Conservation (phyloP, 148 eudicot species). For the Diospyros kaki region DNA sequence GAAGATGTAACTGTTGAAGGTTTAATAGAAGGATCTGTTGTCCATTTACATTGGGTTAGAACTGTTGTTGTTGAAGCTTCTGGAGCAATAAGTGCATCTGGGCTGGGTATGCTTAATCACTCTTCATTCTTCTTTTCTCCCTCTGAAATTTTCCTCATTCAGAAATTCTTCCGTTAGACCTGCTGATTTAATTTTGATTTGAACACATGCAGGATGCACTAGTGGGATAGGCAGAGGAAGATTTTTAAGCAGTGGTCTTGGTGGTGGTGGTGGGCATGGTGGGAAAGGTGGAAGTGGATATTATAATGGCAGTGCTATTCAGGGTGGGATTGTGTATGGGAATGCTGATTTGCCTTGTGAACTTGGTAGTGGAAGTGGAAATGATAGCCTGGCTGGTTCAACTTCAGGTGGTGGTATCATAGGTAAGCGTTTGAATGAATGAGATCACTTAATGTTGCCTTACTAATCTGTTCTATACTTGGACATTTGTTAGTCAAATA, state of each 20-base stretch:
- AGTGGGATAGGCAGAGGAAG: slow-evolving; percentile 80
- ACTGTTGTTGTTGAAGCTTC: slow-evolving; percentile 49
- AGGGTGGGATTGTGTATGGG: slow-evolving; percentile 75
- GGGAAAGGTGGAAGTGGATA: slow-evolving; percentile 90
- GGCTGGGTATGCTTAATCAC: slow-evolving; percentile 55
- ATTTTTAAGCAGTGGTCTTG: slow-evolving; percentile 65
- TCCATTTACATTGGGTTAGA: slow-evolving; percentile 90
- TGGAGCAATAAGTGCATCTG: slow-evolving; percentile 78
- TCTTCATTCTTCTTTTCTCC: not conserved
- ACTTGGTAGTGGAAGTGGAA: slow-evolving; percentile 97
- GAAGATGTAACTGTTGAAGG: slow-evolving; percentile 78
- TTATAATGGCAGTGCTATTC: slow-evolving; percentile 45
- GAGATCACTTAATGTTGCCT: slow-evolving; percentile 1
- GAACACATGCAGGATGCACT: slow-evolving; percentile 55
- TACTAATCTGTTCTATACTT: not conserved
- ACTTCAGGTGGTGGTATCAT: slow-evolving; percentile 90
- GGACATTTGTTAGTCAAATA: slow-evolving; percentile 1
- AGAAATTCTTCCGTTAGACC: not conserved
- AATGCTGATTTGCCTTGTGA: slow-evolving; percentile 89
- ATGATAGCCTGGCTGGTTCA: slow-evolving; percentile 62
- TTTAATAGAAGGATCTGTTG: slow-evolving; percentile 72
- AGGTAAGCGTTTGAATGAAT: slow-evolving; percentile 39
- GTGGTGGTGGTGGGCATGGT: slow-evolving; percentile 97
- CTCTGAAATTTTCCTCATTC: not conserved
- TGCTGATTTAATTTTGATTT: not conserved